phyloP scores from a whole-genome alignment of 305 asterid species.

The Fraxinus latifolia region DNA sequence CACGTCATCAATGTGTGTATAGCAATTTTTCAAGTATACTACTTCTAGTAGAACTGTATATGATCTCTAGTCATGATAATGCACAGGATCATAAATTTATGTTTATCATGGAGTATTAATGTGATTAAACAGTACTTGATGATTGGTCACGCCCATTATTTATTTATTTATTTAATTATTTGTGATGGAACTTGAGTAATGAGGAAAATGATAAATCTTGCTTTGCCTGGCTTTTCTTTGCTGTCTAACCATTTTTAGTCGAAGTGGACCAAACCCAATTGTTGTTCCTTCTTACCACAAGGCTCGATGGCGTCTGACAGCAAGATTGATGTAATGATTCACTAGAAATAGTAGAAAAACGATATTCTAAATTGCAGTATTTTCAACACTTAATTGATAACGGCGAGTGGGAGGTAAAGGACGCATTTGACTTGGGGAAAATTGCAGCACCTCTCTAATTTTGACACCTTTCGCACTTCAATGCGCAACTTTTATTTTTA shows the following conservation, averaged over 20 bases:
- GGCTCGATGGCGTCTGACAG: neutral
- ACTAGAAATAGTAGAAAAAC: neutral
- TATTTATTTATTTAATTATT: neutral
- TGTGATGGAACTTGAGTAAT: neutral
- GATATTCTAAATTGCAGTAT: neutral
- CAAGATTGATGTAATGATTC: neutral
- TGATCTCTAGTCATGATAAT: neutral
- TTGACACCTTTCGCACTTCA: neutral
- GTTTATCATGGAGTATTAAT: too few species aligned
- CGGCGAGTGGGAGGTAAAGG: neutral
- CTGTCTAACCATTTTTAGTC: conserved; percentile 23
- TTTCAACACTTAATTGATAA: neutral
- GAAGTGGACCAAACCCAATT: conserved; percentile 25
- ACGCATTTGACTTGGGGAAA: neutral
- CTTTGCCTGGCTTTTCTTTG: conserved; percentile 17
- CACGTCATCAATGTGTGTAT: neutral
- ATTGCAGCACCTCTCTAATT: neutral
- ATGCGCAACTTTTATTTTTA: too few species aligned
- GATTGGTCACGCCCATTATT: conserved; percentile 24
- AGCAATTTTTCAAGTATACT: neutral
- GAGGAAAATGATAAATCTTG: conserved; percentile 1
- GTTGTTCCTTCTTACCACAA: neutral
- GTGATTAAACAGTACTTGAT: neutral
- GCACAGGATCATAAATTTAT: neutral
- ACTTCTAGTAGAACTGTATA: neutral